phyloP scores from a whole-genome alignment of 2,329 filamentous ascomycete genomes.

The Alternaria sp. region DNA sequence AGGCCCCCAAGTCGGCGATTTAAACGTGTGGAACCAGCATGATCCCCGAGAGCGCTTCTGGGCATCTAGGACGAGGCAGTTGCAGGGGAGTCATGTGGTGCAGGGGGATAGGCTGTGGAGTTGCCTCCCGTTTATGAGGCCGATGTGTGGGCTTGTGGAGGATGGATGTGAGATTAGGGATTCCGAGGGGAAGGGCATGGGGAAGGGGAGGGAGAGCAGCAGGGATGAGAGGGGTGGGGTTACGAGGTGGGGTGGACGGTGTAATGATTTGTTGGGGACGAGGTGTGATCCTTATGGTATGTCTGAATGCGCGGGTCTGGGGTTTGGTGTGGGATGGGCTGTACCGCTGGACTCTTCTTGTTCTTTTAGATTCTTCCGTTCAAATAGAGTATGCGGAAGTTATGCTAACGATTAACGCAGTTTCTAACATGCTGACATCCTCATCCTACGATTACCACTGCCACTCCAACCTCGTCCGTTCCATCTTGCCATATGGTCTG shows the following conservation, averaged over 20 bases:
- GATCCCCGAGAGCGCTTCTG: constrained; percentile 84
- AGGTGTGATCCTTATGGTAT: constrained; percentile 79
- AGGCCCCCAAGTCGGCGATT: constrained; percentile 79
- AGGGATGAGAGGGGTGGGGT: constrained; percentile 54
- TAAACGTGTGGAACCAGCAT: constrained; percentile 80
- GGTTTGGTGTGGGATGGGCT: neutral
- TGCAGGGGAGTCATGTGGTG: constrained; percentile 77
- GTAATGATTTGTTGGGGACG: constrained; percentile 81
- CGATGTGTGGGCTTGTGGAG: constrained; percentile 70
- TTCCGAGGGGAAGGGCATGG: constrained; percentile 23
- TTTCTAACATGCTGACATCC: constrained; percentile 75
- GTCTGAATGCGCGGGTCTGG: constrained; percentile 4
- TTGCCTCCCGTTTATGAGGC: constrained; percentile 76
- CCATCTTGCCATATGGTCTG: constrained; percentile 71
- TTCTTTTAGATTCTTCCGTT: neutral
- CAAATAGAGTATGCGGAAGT: neutral
- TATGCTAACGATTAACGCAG: constrained; percentile 41
- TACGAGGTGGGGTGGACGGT: constrained; percentile 69
- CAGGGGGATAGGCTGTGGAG: constrained; percentile 79
- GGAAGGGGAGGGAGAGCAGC: constrained; percentile 44
- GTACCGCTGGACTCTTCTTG: neutral
- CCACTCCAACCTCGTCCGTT: constrained; percentile 79
- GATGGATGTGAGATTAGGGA: constrained; percentile 64
- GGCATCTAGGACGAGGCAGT: constrained; percentile 78
- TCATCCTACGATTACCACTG: constrained; percentile 81